Conservation (phyloP, 148 eudicot species). For the Fagopyrum tataricum region DNA sequence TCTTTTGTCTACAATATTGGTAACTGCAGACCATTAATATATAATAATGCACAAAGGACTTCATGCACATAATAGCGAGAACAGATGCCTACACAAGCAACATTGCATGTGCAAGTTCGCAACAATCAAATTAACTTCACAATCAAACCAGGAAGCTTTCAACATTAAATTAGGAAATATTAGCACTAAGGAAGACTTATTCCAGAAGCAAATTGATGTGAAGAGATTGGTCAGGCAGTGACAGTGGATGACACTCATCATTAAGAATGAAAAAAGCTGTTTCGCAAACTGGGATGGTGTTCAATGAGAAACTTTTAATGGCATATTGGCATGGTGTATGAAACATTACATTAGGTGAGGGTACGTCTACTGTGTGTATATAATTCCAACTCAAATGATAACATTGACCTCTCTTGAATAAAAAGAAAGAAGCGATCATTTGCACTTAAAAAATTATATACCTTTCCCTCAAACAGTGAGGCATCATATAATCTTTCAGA, state of each 20-base stretch:
- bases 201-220: not conserved
- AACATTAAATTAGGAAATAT: not conserved
- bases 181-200: not conserved
- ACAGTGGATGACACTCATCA: not conserved
- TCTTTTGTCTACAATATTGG: not conserved
- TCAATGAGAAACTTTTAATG: not conserved
- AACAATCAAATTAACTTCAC: not conserved
- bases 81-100: not conserved
- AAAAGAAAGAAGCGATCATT: not conserved
- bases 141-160: not conserved
- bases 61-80: not conserved
- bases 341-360: not conserved
- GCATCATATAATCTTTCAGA: conserved; percentile 98
- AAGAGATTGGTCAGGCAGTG: not conserved
- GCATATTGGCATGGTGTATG: not conserved
- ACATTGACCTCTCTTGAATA: not conserved
- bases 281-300: not conserved
- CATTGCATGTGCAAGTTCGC: not conserved
- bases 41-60: not conserved
- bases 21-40: not conserved
- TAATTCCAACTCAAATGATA: not conserved
- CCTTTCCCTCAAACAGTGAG: conserved; percentile 98
- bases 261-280: not conserved
- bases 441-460: conserved; percentile 18
- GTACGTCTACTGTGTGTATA: not conserved